phyloP scores from a whole-genome alignment of 2,329 filamentous ascomycete genomes.

The Pezicula carpinea region DNA sequence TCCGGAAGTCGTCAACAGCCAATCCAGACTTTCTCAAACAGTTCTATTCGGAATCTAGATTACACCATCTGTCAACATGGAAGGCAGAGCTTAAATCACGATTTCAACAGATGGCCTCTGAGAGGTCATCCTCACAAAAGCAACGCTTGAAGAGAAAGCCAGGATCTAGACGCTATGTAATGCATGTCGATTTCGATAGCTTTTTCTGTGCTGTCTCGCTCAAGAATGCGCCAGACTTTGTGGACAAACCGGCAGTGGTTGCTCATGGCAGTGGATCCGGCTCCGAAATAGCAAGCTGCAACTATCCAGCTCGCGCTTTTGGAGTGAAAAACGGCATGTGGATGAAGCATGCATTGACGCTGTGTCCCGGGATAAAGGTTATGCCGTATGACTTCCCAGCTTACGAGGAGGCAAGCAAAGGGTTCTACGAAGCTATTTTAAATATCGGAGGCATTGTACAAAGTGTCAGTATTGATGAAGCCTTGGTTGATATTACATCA shows the following conservation, averaged over 20 bases:
- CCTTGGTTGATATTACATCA: conserved; percentile 75
- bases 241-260: conserved; percentile 78
- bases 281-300: conserved; percentile 96
- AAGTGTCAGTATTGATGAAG: conserved; percentile 96
- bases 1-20: conserved; percentile 83
- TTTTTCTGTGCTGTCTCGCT: conserved; percentile 95
- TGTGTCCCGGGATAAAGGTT: conserved; percentile 82
- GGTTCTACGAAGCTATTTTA: conserved; percentile 83
- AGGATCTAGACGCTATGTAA: conserved; percentile 72
- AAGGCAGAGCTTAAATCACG: conserved; percentile 90
- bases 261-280: conserved; percentile 81
- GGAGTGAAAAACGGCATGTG: conserved; percentile 98
- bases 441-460: conserved; percentile 79
- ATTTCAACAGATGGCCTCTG: conserved; percentile 74
- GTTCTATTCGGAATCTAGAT: conserved; percentile 88
- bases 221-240: conserved; percentile 69
- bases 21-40: conserved; percentile 93
- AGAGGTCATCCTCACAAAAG: conserved; percentile 52
- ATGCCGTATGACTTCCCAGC: conserved; percentile 94
- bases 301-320: conserved; percentile 81
- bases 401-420: conserved; percentile 85
- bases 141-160: conserved; percentile 45
- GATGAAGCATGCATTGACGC: conserved; percentile 85
- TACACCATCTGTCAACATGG: conserved; percentile 95
- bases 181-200: conserved; percentile 97